Evolutionary conservation across 108 stramenopile genomes (phyloP), one percentile per base, ranked within the genome.

Genomic region (Pseudonitzschia multiseries): DNA sequence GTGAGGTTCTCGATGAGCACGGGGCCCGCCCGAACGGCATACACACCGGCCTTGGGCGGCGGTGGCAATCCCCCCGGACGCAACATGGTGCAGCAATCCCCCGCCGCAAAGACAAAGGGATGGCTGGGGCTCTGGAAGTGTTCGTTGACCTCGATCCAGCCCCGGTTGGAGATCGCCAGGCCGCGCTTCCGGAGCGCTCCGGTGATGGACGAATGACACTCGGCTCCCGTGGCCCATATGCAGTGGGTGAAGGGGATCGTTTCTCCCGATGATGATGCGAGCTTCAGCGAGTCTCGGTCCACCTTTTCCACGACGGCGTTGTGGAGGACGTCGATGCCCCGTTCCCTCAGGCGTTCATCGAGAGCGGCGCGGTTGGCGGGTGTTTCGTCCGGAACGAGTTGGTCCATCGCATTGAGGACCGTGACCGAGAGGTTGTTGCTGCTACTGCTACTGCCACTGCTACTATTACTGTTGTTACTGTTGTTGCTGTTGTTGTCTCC

Each of bases 171-270:
- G 18, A 87, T 76, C 8, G 80, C 79, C 68, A 95, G 51, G n/a
- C 89, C 91, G 1, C 68, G 62, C 27, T 79, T 33, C 21, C 76
- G 69, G 24, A 92, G 73, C 12, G 60, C 57, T 48, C 52, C 67
- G 13, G 90, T 74, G 41, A 93, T 70, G 1, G 72, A 52, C 8
- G 33, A 29, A 67, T 93, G 92, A 12, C 87, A 79, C 69, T 77
- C 86, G 21, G 95, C 95, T 9, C 95, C 95, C 21, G 92, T 87
- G 10, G 95, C 91, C 95, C 95, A 96, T 20, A 96, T 65, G 54
- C 88, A 87, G 65, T 89, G 84, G 3, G 88, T 84, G 65, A 81
- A 93, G 0, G 87, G 79, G 57, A 93, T 78, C 13, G 36, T 42
- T 52, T 81, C 79, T 18, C 75, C 81, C 27, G 48, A 67, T n/a